Evolutionary conservation across 139 green algal genomes (phyloP).

Genomic region (Eudorina sp.): DNA sequence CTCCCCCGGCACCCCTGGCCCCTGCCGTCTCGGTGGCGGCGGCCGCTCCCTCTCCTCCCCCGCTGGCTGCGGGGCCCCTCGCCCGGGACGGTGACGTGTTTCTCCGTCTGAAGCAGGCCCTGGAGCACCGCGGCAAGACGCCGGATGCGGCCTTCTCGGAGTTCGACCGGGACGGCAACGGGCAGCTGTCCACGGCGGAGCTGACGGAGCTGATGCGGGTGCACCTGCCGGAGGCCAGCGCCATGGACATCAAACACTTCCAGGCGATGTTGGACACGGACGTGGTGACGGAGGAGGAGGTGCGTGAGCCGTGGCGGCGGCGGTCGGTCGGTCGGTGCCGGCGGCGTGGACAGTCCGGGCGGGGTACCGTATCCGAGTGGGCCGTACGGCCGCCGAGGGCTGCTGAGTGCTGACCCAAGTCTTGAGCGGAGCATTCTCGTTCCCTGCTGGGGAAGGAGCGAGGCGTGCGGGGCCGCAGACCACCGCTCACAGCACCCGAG

Average conservation of each 20-base stretch:
- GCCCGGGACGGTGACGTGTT: constrained; percentile 36
- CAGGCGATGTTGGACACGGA: constrained; percentile 33
- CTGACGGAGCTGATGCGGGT: constrained; percentile 34
- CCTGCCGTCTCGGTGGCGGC: not conserved
- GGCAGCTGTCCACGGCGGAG: constrained; percentile 30
- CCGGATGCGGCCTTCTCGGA: not conserved
- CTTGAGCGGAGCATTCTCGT: too few relatives aligned
- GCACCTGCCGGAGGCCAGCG: constrained; percentile 33
- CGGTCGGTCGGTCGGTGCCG: too few relatives aligned
- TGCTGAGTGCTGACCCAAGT: too few relatives aligned
- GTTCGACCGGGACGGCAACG: constrained; percentile 24
- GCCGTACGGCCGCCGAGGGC: too few relatives aligned
- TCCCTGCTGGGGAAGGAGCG: too few relatives aligned
- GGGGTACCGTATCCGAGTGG: too few relatives aligned
- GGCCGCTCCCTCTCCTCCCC: not conserved
- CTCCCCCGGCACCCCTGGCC: not conserved
- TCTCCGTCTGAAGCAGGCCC: not conserved
- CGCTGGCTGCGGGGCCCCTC: not conserved
- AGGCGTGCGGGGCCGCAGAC: too few relatives aligned
- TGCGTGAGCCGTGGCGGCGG: too few relatives aligned
- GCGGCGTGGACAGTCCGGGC: too few relatives aligned
- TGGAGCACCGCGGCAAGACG: not conserved
- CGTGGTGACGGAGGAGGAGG: not conserved
- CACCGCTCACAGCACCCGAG: too few relatives aligned
- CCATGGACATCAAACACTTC: constrained; percentile 58